Evolutionary conservation across 441 rosid genomes (phyloP).

Genomic region (Mallotus japonicus): DNA sequence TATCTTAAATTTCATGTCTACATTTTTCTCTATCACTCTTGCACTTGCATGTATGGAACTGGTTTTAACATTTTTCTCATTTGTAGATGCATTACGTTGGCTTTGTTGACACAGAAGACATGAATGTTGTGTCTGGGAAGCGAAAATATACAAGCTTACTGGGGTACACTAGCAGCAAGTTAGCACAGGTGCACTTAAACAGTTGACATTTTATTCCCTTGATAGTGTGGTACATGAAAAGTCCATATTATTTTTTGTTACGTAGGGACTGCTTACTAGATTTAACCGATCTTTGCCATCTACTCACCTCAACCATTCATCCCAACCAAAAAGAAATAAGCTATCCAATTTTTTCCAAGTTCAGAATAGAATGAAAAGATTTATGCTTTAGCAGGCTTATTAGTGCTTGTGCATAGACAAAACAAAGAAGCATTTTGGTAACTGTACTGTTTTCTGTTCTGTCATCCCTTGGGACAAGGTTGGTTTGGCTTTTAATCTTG

Average conservation of each 20-base stretch:
- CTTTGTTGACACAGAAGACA: slow-evolving; percentile 88
- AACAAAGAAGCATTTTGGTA: no score
- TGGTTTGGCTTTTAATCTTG: no score
- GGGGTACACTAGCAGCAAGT: slow-evolving; percentile 90
- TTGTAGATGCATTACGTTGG: slow-evolving; percentile 70
- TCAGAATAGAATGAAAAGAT: neutral
- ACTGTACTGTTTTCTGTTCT: no score
- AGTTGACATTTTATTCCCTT: slow-evolving; percentile 3
- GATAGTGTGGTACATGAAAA: neutral
- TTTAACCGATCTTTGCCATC: neutral
- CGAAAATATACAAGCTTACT: slow-evolving; percentile 76
- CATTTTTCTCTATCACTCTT: neutral
- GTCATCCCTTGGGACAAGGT: no score
- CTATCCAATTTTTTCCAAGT: neutral
- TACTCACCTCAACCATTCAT: neutral
- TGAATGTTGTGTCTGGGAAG: slow-evolving; percentile 80
- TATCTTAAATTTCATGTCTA: neutral
- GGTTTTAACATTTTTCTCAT: slow-evolving; percentile 19
- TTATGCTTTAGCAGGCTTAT: neutral
- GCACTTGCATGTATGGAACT: slow-evolving; percentile 1
- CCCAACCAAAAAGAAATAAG: neutral
- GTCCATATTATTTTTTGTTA: neutral
- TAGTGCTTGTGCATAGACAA: neutral
- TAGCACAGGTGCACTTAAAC: slow-evolving; percentile 72
- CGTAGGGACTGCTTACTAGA: neutral